phyloP scores from a whole-genome alignment of 331 rosid genomes.

The Quercus tomentella region DNA sequence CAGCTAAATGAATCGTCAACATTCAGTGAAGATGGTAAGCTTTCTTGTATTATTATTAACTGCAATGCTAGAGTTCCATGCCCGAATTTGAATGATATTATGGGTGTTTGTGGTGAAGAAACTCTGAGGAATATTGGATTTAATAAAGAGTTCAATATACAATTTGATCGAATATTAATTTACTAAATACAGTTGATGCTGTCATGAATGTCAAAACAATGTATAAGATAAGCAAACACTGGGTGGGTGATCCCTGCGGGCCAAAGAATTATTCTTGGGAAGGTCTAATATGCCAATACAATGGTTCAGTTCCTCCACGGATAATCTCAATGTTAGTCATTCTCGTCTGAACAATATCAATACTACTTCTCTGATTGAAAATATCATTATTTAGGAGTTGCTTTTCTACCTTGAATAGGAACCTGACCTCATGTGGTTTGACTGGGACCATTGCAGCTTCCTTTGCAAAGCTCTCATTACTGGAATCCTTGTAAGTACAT shows the following conservation, averaged over 20 bases:
- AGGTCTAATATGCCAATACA: conserved; percentile 48
- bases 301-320: conserved; percentile 37
- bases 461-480: conserved; percentile 45
- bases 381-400: conserved; percentile 1
- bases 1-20: conserved; percentile 35
- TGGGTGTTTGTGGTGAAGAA: no score
- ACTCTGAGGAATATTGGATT: no score
- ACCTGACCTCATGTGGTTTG: conserved; percentile 50
- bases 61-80: no score
- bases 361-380: not conserved
- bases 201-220: conserved; percentile 28
- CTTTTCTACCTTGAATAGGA: conserved; percentile 30
- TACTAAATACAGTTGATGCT: conserved; percentile 50
- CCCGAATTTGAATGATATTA: no score
- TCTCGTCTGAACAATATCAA: not conserved
- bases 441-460: conserved; percentile 44
- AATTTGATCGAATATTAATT: no score
- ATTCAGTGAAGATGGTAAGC: conserved; percentile 50
- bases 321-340: conserved; percentile 53
- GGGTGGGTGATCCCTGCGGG: conserved; percentile 78
- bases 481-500: conserved; percentile 57
- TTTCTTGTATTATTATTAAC: not conserved
- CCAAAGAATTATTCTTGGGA: conserved; percentile 65
- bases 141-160: no score
- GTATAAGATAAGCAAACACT: conserved; percentile 39